Base-by-base conservation (phyloP, 1,284 basidiomycete genomes). In the Cutaneotrichosporon sp. region DNA sequence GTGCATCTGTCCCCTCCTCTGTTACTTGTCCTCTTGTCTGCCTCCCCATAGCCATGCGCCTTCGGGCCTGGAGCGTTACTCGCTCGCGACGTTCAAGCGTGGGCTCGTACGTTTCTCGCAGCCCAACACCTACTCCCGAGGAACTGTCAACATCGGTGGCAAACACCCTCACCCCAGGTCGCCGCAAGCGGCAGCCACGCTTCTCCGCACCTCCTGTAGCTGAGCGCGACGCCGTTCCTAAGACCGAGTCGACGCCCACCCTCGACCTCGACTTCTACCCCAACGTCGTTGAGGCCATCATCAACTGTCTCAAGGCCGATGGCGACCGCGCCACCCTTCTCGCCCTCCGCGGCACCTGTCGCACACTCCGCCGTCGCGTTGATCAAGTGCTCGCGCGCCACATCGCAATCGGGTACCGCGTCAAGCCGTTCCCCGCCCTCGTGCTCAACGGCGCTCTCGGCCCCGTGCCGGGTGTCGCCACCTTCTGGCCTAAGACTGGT, bases 281-380 rank as follows among this genome's bases (percentile, higher is more conserved):
- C 5, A 39, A 44, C 42, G n/a, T 53, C 19, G 31, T 49, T 9
- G 46, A 44, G 22, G 19, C 25, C 9, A 53, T 49, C 33, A 26
- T 49, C 24, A 2, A 12, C 2, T n/a, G n/a, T n/a, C n/a, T n/a
- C n/a, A n/a, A n/a, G n/a, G n/a, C n/a, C n/a, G 9, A 3, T 10
- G 41, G 43, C 6, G 4, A 26, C 5, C 25, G 39, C 16, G 1
- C 20, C n/a, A 26, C 24, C 20, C 42, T 53, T 12, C 20, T 53
- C 7, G 31, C 42, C 4, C 22, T 53, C 10, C 52, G 52, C 29
- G 5, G 7, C 3, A 43, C 46, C 3, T 45, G 27, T n/a, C 46
- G 41, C 19, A 20, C 24, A 6, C 29, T 44, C 10, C 52, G 52
- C 7, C 25, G 25, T 17, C 31, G 26, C 22, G 52, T 48, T 27